Base-by-base conservation (phyloP, 345 rosid genomes). In the Hypericum androsaemum region DNA sequence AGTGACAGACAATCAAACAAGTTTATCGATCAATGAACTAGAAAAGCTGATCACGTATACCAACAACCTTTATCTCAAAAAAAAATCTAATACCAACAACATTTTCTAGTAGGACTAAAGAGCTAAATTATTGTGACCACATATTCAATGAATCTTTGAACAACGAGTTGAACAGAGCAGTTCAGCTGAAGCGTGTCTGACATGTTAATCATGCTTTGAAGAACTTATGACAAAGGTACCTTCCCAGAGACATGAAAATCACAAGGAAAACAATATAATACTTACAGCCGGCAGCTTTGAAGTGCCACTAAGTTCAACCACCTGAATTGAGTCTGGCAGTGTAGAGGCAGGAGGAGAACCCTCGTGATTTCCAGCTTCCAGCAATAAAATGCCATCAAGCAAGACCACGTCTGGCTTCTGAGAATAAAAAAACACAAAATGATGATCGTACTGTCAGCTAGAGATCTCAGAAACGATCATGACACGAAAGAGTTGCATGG, bases 261-360 rank as follows among this genome's bases (percentile, higher is more conserved):
- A 32, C n/a, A 50, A 66, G 47, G 49, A 43, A 41, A 59, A 42
- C 13, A 15, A 48, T 22, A 14, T 32, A 62, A 39, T 54, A 60
- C 80, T 39, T 71, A 80, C 83, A 45, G 71, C 52, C 28, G 66
- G 41, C 55, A 68, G 41, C 61, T 76, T 83, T 17, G 80, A 68
- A 58, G 79, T 64, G 64, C 64, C 51, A 39, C 75, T 64, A 60
- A 64, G 74, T 60, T 76, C 81, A 64, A 87, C 80, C 57, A 55
- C 81, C 58, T 78, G 92, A 65, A 75, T 74, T 62, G 77, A 70
- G 65, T 92, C 99, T n/a, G 81, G 68, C 56, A 82, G 62, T 7
- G 77, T 74, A 57, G 74, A 69, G 46, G 71, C 63, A 14, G 80
- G 64, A 65, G 64, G 59, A 51, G 80, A 69, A 37, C 73, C 81